Evolutionary conservation across 306 rosid genomes (phyloP).

Genomic region (Prunus mume): DNA sequence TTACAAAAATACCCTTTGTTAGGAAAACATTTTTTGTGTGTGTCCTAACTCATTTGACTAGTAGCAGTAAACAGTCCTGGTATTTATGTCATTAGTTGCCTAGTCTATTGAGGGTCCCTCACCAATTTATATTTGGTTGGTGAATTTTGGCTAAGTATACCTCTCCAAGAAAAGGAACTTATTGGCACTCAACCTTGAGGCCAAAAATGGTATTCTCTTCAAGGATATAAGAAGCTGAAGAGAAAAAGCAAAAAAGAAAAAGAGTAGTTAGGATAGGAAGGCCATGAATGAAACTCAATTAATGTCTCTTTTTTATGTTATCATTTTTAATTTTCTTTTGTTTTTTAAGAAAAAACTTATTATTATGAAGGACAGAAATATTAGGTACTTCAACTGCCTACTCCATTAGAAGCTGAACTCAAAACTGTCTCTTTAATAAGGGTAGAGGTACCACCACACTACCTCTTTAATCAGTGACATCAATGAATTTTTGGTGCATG

Average conservation of each 20-base stretch:
- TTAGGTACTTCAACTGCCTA: conserved; percentile 21
- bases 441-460: conserved; percentile 17
- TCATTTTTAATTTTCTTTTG: background rate
- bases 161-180: conserved; percentile 13
- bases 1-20: conserved; percentile 9
- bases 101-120: conserved; percentile 27
- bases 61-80: conserved; percentile 19
- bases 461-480: background rate
- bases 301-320: background rate
- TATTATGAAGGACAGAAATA: background rate
- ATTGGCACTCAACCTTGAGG: background rate
- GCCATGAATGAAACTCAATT: conserved; percentile 1
- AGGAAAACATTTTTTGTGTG: conserved; percentile 3
- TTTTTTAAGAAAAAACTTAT: background rate
- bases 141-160: conserved; percentile 23
- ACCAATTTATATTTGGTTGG: conserved; percentile 32
- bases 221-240: conserved; percentile 14
- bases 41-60: conserved; percentile 17
- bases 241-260: conserved; percentile 19
- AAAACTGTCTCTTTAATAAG: conserved; percentile 14
- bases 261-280: background rate
- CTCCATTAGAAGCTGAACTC: conserved; percentile 7
- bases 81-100: conserved; percentile 28
- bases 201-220: background rate
- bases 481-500: background rate